These are phyloP conservation scores for Psidium guajava DNA, from an alignment of 345 rosid genomes.

Conservation along the genomic window DNA sequence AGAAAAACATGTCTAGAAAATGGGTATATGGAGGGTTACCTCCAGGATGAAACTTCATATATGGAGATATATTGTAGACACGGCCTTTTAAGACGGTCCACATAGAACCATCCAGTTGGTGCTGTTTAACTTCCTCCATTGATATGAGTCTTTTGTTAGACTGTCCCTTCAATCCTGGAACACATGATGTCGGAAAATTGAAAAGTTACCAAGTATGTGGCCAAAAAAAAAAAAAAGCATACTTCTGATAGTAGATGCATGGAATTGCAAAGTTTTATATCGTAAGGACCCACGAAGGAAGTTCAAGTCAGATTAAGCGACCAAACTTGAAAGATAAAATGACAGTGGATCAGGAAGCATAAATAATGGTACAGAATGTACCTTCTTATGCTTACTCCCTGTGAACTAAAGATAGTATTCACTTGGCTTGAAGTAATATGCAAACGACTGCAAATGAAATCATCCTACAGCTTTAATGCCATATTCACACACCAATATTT, in stretches of 20 bases:
- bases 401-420: neutral
- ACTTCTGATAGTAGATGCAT: neutral
- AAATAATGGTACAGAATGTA: neutral
- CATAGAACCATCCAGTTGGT: conserved; percentile 66
- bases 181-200: neutral
- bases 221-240: neutral
- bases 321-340: neutral
- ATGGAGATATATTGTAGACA: conserved; percentile 79
- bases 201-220: neutral
- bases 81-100: conserved; percentile 91
- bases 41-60: conserved; percentile 86
- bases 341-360: neutral
- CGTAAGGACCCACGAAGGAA: neutral
- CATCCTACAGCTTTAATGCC: neutral
- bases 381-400: neutral
- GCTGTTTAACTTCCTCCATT: conserved; percentile 67
- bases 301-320: neutral
- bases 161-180: conserved; percentile 65
- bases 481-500: neutral
- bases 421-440: neutral
- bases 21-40: neutral
- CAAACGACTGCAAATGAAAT: neutral
- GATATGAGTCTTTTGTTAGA: conserved; percentile 72
- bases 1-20: neutral
- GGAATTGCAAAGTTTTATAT: neutral